phyloP scores from a whole-genome alignment of 2,329 filamentous ascomycete genomes.

The Fusarium xylarioides region DNA sequence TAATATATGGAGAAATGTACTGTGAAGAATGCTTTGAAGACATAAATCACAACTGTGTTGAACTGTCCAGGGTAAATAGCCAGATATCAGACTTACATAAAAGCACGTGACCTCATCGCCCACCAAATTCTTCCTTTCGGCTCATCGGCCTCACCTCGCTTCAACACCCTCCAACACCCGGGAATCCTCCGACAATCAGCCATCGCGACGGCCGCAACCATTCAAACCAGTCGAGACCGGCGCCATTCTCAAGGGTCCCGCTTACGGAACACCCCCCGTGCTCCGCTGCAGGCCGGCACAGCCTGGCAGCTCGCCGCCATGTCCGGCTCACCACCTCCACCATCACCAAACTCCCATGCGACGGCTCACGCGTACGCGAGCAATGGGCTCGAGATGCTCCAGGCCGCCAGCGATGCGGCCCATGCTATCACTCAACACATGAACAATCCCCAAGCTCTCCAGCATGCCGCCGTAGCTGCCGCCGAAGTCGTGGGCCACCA shows the following conservation, averaged over 20 bases:
- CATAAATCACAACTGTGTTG: not conserved
- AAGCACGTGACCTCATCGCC: slow-evolving; percentile 16
- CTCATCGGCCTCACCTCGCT: slow-evolving; percentile 52
- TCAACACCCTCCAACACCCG: slow-evolving; percentile 50
- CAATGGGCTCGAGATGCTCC: slow-evolving; percentile 57
- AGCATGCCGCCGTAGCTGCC: slow-evolving; percentile 51
- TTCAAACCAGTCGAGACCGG: slow-evolving; percentile 23
- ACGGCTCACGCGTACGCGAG: slow-evolving; percentile 56
- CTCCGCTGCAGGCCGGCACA: slow-evolving; percentile 34
- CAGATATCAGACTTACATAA: not conserved
- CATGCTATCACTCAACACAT: slow-evolving; percentile 46
- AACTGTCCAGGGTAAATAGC: slow-evolving; percentile 3
- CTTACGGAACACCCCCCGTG: slow-evolving; percentile 31
- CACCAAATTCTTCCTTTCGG: slow-evolving; percentile 32
- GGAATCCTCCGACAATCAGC: slow-evolving; percentile 56
- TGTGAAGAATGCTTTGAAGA: not conserved
- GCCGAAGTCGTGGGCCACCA: slow-evolving; percentile 43
- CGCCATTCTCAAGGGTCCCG: slow-evolving; percentile 33
- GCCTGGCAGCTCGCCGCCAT: slow-evolving; percentile 27
- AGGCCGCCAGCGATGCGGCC: slow-evolving; percentile 56
- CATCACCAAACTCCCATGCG: slow-evolving; percentile 40
- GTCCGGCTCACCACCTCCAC: slow-evolving; percentile 43
- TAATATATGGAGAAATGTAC: not conserved
- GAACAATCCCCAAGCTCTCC: slow-evolving; percentile 50
- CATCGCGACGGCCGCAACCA: slow-evolving; percentile 44